phyloP scores from a whole-genome alignment of 2,329 filamentous ascomycete species.

The Penicillium aurantiogriseum region DNA sequence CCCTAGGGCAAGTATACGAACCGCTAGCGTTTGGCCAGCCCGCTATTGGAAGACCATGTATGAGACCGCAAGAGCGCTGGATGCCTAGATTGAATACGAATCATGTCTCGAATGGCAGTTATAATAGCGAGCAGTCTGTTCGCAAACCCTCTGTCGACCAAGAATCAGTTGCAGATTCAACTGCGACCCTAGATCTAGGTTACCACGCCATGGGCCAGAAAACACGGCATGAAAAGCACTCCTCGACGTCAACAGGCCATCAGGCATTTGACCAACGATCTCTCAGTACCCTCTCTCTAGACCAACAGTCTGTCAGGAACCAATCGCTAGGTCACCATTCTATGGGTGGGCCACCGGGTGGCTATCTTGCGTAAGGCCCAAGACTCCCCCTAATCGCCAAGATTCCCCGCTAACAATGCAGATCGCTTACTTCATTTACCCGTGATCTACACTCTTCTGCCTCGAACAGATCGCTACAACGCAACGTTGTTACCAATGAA shows the following conservation, averaged over 20 bases:
- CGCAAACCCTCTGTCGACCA: conserved; percentile 1
- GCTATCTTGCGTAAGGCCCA: neutral
- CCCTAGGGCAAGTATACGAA: neutral
- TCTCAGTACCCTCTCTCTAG: neutral
- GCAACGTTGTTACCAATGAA: conserved; percentile 23
- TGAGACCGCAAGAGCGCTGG: neutral
- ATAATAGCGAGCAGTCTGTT: neutral
- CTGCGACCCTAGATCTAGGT: neutral
- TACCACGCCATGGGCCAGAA: neutral
- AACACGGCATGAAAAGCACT: neutral
- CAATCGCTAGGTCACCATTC: conserved; percentile 3
- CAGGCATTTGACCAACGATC: neutral
- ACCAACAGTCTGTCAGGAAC: neutral
- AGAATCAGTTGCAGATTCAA: neutral
- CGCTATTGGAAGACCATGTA: conserved; percentile 3
- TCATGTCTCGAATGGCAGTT: neutral
- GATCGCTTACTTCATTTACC: conserved; percentile 5
- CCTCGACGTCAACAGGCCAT: neutral
- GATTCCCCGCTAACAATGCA: conserved; percentile 9
- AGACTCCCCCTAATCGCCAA: neutral
- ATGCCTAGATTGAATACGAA: neutral
- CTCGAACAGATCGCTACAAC: conserved; percentile 23
- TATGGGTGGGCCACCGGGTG: neutral
- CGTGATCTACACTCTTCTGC: conserved; percentile 11
- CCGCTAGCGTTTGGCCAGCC: neutral